phyloP scores from a whole-genome alignment of 2,329 filamentous ascomycete species.

The Paracorniculantispora psalliotae region DNA sequence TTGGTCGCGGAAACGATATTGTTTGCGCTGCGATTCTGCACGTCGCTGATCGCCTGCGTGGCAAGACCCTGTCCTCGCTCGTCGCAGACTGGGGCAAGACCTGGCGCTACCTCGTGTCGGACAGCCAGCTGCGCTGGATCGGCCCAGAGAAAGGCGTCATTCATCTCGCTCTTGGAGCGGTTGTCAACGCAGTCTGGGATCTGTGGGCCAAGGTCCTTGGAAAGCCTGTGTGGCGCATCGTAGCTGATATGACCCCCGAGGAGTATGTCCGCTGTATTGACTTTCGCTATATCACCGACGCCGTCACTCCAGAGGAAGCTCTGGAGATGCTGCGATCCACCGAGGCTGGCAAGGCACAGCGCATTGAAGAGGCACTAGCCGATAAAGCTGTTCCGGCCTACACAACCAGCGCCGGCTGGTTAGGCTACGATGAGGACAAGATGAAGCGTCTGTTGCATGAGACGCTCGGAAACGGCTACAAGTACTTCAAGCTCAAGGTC shows the following conservation, averaged over 20 bases:
- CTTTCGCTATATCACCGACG: slow-evolving; percentile 91
- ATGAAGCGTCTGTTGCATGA: slow-evolving; percentile 71
- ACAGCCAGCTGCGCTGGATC: slow-evolving; percentile 89
- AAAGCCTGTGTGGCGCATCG: slow-evolving; percentile 87
- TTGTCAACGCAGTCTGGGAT: slow-evolving; percentile 91
- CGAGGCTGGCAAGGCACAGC: slow-evolving; percentile 62
- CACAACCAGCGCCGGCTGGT: slow-evolving; percentile 85
- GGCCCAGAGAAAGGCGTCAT: slow-evolving; percentile 92
- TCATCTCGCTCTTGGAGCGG: slow-evolving; percentile 81
- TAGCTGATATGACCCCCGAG: slow-evolving; percentile 84
- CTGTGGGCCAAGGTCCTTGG: slow-evolving; percentile 84
- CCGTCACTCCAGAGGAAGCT: slow-evolving; percentile 82
- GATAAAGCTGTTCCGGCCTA: slow-evolving; percentile 81
- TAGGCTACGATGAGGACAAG: slow-evolving; percentile 87
- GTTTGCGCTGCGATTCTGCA: slow-evolving; percentile 80
- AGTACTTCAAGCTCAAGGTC: slow-evolving; percentile 89
- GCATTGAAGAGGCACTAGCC: slow-evolving; percentile 68
- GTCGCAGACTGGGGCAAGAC: slow-evolving; percentile 80
- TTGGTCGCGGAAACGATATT: slow-evolving; percentile 86
- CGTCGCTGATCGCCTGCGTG: slow-evolving; percentile 70
- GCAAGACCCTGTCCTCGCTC: slow-evolving; percentile 70
- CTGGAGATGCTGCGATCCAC: slow-evolving; percentile 62
- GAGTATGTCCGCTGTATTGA: slow-evolving; percentile 86
- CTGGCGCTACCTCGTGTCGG: slow-evolving; percentile 86
- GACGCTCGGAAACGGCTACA: slow-evolving; percentile 71